Evolutionary conservation across 176 grass and related monocot genomes (phyloP).

Genomic region (Carex kokanica): DNA sequence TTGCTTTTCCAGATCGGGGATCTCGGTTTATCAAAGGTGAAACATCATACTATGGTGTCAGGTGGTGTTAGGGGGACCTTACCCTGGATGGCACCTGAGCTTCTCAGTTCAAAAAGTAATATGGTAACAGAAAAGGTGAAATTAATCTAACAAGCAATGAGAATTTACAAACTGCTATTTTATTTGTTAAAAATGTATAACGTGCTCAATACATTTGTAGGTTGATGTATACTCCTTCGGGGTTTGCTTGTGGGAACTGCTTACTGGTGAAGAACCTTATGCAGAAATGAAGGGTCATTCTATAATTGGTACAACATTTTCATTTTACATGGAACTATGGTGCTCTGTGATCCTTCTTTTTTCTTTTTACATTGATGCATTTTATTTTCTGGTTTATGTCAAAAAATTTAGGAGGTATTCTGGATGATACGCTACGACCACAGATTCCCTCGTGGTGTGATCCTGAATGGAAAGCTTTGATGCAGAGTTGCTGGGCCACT

Average conservation of each 20-base stretch:
- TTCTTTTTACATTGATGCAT: conserved; percentile 10
- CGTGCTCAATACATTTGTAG: conserved; percentile 25
- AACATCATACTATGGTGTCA: conserved; percentile 94
- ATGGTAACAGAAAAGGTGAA: conserved; percentile 99
- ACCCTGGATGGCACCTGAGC: conserved; percentile 99
- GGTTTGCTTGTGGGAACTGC: conserved; percentile 96
- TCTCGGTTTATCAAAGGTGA: conserved; percentile 96
- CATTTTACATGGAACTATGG: conserved; percentile 21
- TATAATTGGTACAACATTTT: conserved; percentile 67
- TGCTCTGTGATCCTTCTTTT: conserved; percentile 6
- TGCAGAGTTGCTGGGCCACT: conserved; percentile 79
- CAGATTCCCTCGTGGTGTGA: conserved; percentile 92
- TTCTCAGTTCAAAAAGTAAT: conserved; percentile 84
- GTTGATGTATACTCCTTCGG: conserved; percentile 98
- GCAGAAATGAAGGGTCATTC: conserved; percentile 74
- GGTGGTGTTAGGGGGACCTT: conserved; percentile 97
- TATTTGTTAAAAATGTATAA: conserved; percentile 4
- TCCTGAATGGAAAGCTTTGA: conserved; percentile 96
- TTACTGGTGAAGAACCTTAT: conserved; percentile 94
- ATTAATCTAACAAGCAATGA: background rate
- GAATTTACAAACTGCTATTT: background rate
- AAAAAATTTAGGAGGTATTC: conserved; percentile 59
- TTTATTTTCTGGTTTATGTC: conserved; percentile 23
- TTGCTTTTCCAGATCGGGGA: conserved; percentile 72
- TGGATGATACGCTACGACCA: conserved; percentile 78